phyloP scores from a whole-genome alignment of 106 monocot genomes.

The Acanthochlamys bracteata region DNA sequence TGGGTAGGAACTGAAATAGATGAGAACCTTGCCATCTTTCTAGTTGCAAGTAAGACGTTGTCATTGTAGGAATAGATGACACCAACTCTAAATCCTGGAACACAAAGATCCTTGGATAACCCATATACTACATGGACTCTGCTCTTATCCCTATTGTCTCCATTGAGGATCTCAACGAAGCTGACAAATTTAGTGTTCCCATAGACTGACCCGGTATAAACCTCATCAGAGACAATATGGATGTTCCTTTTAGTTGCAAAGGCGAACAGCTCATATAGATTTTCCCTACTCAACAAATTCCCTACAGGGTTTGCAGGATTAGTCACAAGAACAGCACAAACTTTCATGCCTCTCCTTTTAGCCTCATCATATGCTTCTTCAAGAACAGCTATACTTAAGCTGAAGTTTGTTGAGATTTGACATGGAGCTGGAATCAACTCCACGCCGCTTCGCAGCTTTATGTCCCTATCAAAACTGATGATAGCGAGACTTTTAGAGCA shows the following conservation, averaged over 20 bases:
- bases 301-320: slow-evolving; percentile 94
- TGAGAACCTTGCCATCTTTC: slow-evolving; percentile 69
- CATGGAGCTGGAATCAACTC: slow-evolving; percentile 93
- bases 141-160: slow-evolving; percentile 53
- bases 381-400: slow-evolving; percentile 56
- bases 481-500: background rate
- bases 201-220: slow-evolving; percentile 76
- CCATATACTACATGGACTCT: slow-evolving; percentile 95
- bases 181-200: slow-evolving; percentile 54
- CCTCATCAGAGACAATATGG: slow-evolving; percentile 90
- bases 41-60: slow-evolving; percentile 49
- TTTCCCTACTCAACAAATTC: slow-evolving; percentile 50
- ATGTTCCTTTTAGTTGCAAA: slow-evolving; percentile 86
- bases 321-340: slow-evolving; percentile 78
- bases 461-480: slow-evolving; percentile 80
- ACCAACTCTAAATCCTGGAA: slow-evolving; percentile 87
- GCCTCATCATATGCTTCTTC: slow-evolving; percentile 83
- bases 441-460: slow-evolving; percentile 72
- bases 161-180: slow-evolving; percentile 57
- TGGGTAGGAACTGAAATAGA: slow-evolving; percentile 69
- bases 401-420: slow-evolving; percentile 80
- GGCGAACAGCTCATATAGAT: slow-evolving; percentile 51
- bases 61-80: slow-evolving; percentile 84
- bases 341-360: slow-evolving; percentile 74
- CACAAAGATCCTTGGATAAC: slow-evolving; percentile 77